Base-by-base conservation (phyloP, 202 grass and related monocot genomes). In the Cymbopogon flexuosus region DNA sequence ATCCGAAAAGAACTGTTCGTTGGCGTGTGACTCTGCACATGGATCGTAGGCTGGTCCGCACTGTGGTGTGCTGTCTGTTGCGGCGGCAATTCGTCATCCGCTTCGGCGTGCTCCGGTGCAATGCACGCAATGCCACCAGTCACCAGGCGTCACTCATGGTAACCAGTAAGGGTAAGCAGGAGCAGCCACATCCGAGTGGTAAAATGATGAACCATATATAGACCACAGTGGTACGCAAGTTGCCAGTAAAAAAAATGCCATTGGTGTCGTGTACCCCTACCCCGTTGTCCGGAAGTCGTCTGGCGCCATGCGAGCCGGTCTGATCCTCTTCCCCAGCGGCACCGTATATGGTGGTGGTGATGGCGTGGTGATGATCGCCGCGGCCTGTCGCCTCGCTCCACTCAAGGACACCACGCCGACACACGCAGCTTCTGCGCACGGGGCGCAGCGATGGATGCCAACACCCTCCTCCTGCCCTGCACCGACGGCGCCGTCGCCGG, bases 401-500 rank as follows among this genome's bases (percentile, higher is more conserved):
- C 47, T 58, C 87, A 39, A 58, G 47, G 2, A 16, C 36, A 30
- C 5, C 21, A 13, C 56, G 45, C 56, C 39, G 0, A 2, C 11
- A 65, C 59, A 3, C 68, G 67, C 36, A 27, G 3, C 63, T 23
- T 21, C 46, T 13, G 14, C 13, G 45, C 1, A 47, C 43, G 0
- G 45, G 13, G 1, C 18, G 0, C 36, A 14, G 59, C 52, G 4
- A 84, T 87, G 85, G 81, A 72, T 19, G 43, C 43, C 45, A 43
- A 65, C 66, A 41, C 84, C 46, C 85, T 87, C 59, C 72, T 88
- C 71, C 70, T 85, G 8, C 88, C 78, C 41, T 42, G 71, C 9
- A 15, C 64, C 29, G 87, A 67, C 39, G 72, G 87, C 78, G 58
- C 70, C 73, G 83, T 90, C 49, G 30, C 88, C 57, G 83, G 78